A percentile compares a stretch with the other conserved stretches of the same genome.
Evolutionary conservation across 805 yeast species (phyloP).

Genomic region (Hanseniaspora taiwanica): DNA sequence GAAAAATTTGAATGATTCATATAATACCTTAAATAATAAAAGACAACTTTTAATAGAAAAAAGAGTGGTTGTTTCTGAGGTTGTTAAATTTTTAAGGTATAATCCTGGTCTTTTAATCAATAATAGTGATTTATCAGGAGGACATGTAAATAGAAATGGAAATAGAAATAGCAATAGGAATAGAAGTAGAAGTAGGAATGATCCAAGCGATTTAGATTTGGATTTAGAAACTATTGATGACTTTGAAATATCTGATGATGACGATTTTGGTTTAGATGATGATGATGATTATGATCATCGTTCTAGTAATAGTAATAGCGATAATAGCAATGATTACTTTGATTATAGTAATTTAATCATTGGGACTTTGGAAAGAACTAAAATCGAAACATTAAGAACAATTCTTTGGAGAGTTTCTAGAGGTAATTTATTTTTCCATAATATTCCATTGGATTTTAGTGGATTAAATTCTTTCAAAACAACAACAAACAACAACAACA

Average conservation of each 20-base stretch:
- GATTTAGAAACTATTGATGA: constrained; percentile 5
- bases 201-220: constrained; percentile 11
- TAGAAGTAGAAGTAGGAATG: constrained; percentile 11
- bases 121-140: too few relatives aligned
- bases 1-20: constrained; percentile 55
- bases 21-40: constrained; percentile 43
- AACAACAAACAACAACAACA: constrained; percentile 20
- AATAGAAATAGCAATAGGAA: constrained; percentile 15
- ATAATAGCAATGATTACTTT: constrained; percentile 4
- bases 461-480: too few relatives aligned
- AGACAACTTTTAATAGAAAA: constrained; percentile 59
- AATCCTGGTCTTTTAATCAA: constrained; percentile 24
- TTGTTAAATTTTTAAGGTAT: constrained; percentile 34
- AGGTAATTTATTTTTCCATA: constrained; percentile 76
- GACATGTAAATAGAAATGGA: too few relatives aligned
- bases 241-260: constrained; percentile 10
- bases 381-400: constrained; percentile 58
- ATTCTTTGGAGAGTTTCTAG: constrained; percentile 87
- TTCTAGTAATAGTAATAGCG: too few relatives aligned
- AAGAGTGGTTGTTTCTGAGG: constrained; percentile 44
- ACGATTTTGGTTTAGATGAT: constrained; percentile 27
- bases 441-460: constrained; percentile 57
- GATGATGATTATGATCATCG: constrained; percentile 16
- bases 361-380: constrained; percentile 69
- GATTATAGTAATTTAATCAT: constrained; percentile 26